phyloP scores from a whole-genome alignment of 495 filamentous ascomycete genomes.

The Neurospora sp. region DNA sequence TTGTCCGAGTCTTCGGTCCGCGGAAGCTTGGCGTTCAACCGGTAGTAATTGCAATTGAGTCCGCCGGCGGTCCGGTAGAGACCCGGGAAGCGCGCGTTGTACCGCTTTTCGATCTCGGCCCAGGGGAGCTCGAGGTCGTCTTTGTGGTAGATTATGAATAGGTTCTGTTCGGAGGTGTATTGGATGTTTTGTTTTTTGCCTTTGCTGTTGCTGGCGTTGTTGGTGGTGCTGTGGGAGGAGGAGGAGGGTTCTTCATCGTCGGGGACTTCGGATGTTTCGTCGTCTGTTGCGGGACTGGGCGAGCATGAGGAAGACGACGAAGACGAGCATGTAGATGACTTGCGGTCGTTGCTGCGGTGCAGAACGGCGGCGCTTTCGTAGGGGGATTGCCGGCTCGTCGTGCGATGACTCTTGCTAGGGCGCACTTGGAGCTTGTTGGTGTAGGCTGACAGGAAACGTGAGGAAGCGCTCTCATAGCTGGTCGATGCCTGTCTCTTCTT shows the following conservation, averaged over 20 bases:
- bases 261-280: not conserved
- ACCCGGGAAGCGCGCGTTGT: slow-evolving; percentile 17
- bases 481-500: not conserved
- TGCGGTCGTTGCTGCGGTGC: not conserved
- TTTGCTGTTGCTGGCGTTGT: not conserved
- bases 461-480: not conserved
- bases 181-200: slow-evolving; percentile 6
- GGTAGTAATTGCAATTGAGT: slow-evolving; percentile 29
- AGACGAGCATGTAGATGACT: not conserved
- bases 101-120: slow-evolving; percentile 17
- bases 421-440: not conserved
- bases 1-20: not conserved
- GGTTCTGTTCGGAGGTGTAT: slow-evolving; percentile 13
- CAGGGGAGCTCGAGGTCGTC: slow-evolving; percentile 26
- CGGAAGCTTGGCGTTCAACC: slow-evolving; percentile 23
- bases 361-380: not conserved
- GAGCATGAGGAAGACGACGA: not conserved
- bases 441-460: not conserved
- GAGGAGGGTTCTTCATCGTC: not conserved
- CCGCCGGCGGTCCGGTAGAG: slow-evolving; percentile 13
- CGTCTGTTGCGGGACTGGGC: not conserved
- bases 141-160: slow-evolving; percentile 22
- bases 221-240: not conserved
- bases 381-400: not conserved
- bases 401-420: not conserved